Evolutionary conservation across 768 basidiomycete species (phyloP), one percentile per base, ranked within the genome.

Genomic region (Gloeopeniophorella convolvens): DNA sequence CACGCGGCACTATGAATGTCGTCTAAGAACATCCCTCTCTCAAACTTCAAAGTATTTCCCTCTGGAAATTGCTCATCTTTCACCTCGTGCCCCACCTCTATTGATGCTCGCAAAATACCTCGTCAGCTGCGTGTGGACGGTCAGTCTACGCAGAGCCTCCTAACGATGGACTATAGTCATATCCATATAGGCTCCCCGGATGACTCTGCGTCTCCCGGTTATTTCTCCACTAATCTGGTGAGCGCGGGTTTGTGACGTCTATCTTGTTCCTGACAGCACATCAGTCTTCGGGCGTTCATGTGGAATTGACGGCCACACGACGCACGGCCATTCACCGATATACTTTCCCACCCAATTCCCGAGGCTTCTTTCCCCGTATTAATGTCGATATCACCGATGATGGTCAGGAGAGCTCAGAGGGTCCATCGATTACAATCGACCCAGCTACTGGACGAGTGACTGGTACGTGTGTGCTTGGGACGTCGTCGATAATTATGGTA

Each of bases 301-400:
- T 79, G 7, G 79, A 82, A 50, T 66, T 83, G 0, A 80, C 81
- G 3, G 69, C 80, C 5, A 81, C 79, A 3, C 72, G 79, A 4
- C 70, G 79, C 32, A 73, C 79, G 2, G 79, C 79, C 7, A 60
- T 84, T 6, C 82, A 83, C 57, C 72, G 80, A 45, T 64, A 66
- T 43, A 66, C 64, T 6, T 67, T 67, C 53, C 65, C 64, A 3
- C 42, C 57, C 7, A 53, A 54, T 32, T 44, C 58, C 8, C 42
- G 41, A n/a, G 48, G 39, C 11, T 21, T 31, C 15, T 55, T 58
- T 24, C 81, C 81, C 1, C 72, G 79, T 3, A 73, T 84, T 21
- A 64, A 76, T 16, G 69, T 83, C 11, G 82, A 84, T 50, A 69
- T 83, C 42, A 79, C 80, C 2, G 79, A 82, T 54, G 82, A 83